Conservation (phyloP, 805 yeast genomes). For the Wickerhamomyces pijperi region DNA sequence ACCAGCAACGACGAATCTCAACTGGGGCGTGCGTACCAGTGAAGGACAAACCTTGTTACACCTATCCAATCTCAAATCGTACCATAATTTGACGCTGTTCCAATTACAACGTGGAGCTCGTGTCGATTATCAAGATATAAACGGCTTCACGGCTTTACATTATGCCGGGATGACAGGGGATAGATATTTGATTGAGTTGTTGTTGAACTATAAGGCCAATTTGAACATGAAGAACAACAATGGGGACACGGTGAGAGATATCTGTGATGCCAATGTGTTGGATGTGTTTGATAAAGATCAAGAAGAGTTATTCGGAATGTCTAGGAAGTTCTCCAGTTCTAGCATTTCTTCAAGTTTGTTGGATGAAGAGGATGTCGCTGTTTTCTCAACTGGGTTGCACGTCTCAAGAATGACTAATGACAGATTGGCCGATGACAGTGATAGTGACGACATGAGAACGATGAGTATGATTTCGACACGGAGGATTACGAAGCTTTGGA, state of each 20-base stretch:
- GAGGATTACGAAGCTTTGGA: slow-evolving; percentile 16
- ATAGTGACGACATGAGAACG: slow-evolving; percentile 14
- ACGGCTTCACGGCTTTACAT: slow-evolving; percentile 82
- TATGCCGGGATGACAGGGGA: slow-evolving; percentile 74
- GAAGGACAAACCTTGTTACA: slow-evolving; percentile 88
- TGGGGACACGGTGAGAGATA: slow-evolving; percentile 33
- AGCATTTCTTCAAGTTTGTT: slow-evolving; percentile 19
- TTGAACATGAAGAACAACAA: slow-evolving; percentile 38
- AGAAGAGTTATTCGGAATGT: slow-evolving; percentile 4
- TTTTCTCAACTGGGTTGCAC: slow-evolving; percentile 17
- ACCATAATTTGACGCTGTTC: slow-evolving; percentile 45
- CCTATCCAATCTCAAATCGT: slow-evolving; percentile 71
- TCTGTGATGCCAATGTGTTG: slow-evolving; percentile 26
- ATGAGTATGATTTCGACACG: slow-evolving; percentile 7
- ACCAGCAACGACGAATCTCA: slow-evolving; percentile 53
- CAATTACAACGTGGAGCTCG: slow-evolving; percentile 58
- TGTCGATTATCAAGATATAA: slow-evolving; percentile 62
- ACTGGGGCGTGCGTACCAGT: slow-evolving; percentile 69
- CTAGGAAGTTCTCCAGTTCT: slow-evolving; percentile 16
- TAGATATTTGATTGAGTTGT: slow-evolving; percentile 48
- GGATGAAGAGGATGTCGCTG: slow-evolving; percentile 19
- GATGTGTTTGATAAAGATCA: slow-evolving; percentile 17
- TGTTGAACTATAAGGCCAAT: slow-evolving; percentile 57
- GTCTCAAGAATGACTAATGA: slow-evolving; percentile 25
- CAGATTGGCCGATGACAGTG: slow-evolving; percentile 17